A percentile compares a stretch with the other conserved stretches of the same genome.
phyloP scores from a whole-genome alignment of 2,329 filamentous ascomycete species.

The Leptographium galeiforme region DNA sequence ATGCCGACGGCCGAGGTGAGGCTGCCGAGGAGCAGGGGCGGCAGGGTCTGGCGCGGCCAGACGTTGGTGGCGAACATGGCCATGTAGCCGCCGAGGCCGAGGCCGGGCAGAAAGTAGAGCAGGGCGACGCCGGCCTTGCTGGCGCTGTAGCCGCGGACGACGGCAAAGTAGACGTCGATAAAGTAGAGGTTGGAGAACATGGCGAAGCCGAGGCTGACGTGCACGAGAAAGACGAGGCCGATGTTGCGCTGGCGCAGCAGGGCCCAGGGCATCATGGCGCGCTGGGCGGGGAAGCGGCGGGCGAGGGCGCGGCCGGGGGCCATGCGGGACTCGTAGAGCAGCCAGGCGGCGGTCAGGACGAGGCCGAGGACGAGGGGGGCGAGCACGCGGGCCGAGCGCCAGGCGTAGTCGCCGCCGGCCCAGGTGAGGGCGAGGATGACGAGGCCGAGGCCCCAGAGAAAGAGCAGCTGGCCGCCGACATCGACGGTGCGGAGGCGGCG shows the following conservation, averaged over 20 bases:
- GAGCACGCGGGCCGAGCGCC: conserved; percentile 35
- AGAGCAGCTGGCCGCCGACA: conserved; percentile 40
- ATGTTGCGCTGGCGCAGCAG: conserved; percentile 45
- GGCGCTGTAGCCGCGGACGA: conserved; percentile 39
- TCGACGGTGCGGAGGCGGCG: conserved; percentile 40
- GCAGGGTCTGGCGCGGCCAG: conserved; percentile 49
- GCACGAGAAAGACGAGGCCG: conserved; percentile 46
- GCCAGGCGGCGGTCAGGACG: conserved; percentile 26
- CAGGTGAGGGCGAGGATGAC: conserved; percentile 42
- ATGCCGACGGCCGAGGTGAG: conserved; percentile 45
- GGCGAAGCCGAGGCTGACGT: conserved; percentile 44
- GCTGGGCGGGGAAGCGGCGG: conserved; percentile 35
- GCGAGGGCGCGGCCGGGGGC: conserved; percentile 32
- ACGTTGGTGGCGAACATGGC: conserved; percentile 47
- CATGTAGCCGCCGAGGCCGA: conserved; percentile 43
- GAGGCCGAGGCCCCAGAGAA: conserved; percentile 39
- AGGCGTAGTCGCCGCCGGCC: conserved; percentile 39
- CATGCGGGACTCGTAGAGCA: conserved; percentile 41
- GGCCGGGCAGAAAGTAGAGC: conserved; percentile 50
- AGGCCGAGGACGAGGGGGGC: conserved; percentile 32
- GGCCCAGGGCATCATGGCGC: conserved; percentile 45
- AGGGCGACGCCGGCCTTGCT: conserved; percentile 41
- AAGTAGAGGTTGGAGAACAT: conserved; percentile 51
- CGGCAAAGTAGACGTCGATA: conserved; percentile 52
- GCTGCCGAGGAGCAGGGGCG: conserved; percentile 41